Percentiles rank a stretch among this genome's conserved stretches.
phyloP scores from a whole-genome alignment of 495 filamentous ascomycete genomes.

The Neurospora sp. region DNA sequence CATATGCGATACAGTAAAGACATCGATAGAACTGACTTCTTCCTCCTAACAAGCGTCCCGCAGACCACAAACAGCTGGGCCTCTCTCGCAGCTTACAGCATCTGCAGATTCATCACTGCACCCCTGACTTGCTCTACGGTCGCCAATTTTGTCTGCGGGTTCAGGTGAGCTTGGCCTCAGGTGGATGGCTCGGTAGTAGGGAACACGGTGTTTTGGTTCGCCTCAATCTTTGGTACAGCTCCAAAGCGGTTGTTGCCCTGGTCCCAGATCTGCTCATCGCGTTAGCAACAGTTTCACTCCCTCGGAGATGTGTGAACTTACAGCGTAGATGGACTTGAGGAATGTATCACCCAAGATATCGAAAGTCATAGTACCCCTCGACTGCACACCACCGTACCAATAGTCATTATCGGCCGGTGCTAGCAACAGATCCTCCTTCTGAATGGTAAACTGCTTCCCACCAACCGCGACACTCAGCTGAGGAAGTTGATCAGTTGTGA shows the following conservation, averaged over 20 bases:
- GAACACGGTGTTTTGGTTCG: constrained; percentile 37
- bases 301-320: constrained; percentile 29
- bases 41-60: background rate
- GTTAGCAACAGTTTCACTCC: background rate
- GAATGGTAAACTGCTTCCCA: constrained; percentile 51
- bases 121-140: background rate
- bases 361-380: constrained; percentile 51
- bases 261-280: constrained; percentile 53
- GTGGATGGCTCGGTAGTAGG: constrained; percentile 5
- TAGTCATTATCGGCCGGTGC: constrained; percentile 45
- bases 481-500: constrained; percentile 50
- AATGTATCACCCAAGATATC: constrained; percentile 70
- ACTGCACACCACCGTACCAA: constrained; percentile 69
- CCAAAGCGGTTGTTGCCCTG: constrained; percentile 63
- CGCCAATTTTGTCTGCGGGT: background rate
- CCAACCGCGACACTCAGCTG: constrained; percentile 60
- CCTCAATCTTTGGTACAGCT: constrained; percentile 53
- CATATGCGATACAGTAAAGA: background rate
- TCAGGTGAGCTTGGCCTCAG: constrained; percentile 7
- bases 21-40: background rate
- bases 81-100: background rate
- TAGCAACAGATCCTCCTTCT: constrained; percentile 64
- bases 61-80: background rate
- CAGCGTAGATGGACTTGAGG: constrained; percentile 65
- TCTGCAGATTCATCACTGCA: background rate